Conservation (phyloP, 352 stramenopile species). For the Phytophthora hybrid region DNA sequence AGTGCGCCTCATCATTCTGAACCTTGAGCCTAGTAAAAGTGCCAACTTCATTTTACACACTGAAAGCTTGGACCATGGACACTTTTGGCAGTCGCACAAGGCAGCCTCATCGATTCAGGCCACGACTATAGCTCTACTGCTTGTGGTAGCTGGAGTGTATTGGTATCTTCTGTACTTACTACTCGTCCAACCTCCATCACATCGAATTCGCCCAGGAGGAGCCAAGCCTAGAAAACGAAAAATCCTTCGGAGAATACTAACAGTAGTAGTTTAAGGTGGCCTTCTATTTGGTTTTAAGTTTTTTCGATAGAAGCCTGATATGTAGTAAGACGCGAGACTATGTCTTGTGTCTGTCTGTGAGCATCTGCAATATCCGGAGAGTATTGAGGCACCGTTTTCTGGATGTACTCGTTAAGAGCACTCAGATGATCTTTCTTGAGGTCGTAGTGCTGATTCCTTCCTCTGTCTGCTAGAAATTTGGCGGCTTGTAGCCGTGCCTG, state of each 20-base stretch:
- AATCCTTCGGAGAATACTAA: slow-evolving; percentile 1
- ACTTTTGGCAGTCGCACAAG: slow-evolving; percentile 22
- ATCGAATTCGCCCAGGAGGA: slow-evolving; percentile 6
- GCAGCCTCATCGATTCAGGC: neutral
- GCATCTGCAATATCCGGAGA: no score
- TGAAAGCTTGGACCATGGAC: slow-evolving; percentile 36
- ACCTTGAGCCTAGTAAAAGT: slow-evolving; percentile 40
- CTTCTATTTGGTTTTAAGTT: no score
- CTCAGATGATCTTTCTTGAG: no score
- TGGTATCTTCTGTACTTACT: slow-evolving; percentile 35
- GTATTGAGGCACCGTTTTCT: no score
- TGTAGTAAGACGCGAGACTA: no score
- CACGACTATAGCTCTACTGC: slow-evolving; percentile 7
- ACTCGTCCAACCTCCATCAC: slow-evolving; percentile 14
- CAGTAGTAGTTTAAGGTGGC: neutral
- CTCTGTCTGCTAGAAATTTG: no score
- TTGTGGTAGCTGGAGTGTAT: slow-evolving; percentile 29
- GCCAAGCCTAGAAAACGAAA: slow-evolving; percentile 11
- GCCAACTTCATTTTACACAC: slow-evolving; percentile 52
- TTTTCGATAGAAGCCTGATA: no score
- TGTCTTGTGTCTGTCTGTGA: no score
- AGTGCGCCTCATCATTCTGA: slow-evolving; percentile 40
- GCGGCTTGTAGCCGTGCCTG: no score
- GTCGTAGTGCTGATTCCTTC: no score
- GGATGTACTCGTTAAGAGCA: no score